Evolutionary conservation across 2,329 filamentous ascomycete species (phyloP).

Genomic region (Ceratocystis eucalypticola): DNA sequence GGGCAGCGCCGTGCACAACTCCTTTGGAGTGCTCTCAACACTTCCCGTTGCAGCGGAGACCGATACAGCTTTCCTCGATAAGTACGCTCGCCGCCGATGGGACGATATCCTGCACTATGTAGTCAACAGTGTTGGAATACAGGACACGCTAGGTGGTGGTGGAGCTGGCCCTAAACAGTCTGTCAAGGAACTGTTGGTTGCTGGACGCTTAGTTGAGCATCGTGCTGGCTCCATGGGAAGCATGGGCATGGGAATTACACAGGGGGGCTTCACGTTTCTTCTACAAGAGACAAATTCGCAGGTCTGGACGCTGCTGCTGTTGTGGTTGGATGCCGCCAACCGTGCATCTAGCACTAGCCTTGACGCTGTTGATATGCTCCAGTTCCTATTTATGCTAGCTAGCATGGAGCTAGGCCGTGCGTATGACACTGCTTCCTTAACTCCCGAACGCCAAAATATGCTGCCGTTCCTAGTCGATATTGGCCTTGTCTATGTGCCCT

Average conservation of each 20-base stretch:
- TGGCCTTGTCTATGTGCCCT: conserved; percentile 69
- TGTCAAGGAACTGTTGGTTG: conserved; percentile 71
- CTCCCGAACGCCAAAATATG: conserved; percentile 71
- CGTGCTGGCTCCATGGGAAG: conserved; percentile 33
- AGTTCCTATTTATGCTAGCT: conserved; percentile 90
- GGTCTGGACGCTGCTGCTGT: conserved; percentile 86
- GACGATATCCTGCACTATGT: conserved; percentile 94
- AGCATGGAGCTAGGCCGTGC: conserved; percentile 82
- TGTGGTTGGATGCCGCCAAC: conserved; percentile 80
- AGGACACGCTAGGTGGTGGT: conserved; percentile 30
- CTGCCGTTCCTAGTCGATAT: conserved; percentile 84
- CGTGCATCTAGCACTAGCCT: conserved; percentile 45
- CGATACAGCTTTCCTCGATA: conserved; percentile 61
- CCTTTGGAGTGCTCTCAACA: conserved; percentile 75
- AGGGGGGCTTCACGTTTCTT: conserved; percentile 86
- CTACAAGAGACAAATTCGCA: conserved; percentile 92
- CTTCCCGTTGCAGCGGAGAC: conserved; percentile 49
- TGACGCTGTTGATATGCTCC: conserved; percentile 85
- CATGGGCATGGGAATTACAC: conserved; percentile 67
- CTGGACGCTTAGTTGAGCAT: conserved; percentile 64
- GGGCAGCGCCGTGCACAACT: conserved; percentile 70
- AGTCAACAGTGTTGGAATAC: conserved; percentile 58
- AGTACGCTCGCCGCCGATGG: conserved; percentile 80
- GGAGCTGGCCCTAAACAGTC: conserved; percentile 51
- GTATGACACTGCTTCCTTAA: conserved; percentile 76